Conservation (phyloP, 768 basidiomycete species). For the Boletus speciosus region DNA sequence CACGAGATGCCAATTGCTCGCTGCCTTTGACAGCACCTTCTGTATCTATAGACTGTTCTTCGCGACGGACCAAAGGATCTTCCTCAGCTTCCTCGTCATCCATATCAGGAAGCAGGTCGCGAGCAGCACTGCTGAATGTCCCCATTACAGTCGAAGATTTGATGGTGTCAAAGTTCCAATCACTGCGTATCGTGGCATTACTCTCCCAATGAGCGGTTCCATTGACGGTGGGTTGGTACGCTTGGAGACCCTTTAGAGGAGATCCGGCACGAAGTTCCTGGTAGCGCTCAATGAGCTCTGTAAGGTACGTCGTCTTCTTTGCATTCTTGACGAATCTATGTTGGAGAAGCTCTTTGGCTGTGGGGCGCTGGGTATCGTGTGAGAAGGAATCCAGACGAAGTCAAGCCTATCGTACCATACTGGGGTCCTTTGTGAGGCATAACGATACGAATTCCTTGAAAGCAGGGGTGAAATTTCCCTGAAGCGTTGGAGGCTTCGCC, state of each 20-base stretch:
- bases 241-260: slow-evolving; percentile 52
- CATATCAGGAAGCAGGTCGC: slow-evolving; percentile 62
- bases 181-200: slow-evolving; percentile 77
- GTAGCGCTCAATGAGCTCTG: slow-evolving; percentile 85
- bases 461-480: slow-evolving; percentile 75
- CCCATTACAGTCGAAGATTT: slow-evolving; percentile 71
- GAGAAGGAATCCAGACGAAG: slow-evolving; percentile 1
- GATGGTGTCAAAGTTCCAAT: slow-evolving; percentile 95
- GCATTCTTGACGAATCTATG: slow-evolving; percentile 90
- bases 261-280: slow-evolving; percentile 70
- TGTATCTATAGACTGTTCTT: slow-evolving; percentile 57
- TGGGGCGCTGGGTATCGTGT: slow-evolving; percentile 63
- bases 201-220: slow-evolving; percentile 65
- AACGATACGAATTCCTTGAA: slow-evolving; percentile 92
- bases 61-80: slow-evolving; percentile 36
- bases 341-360: slow-evolving; percentile 88
- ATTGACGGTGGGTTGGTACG: slow-evolving; percentile 54
- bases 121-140: slow-evolving; percentile 68
- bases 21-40: slow-evolving; percentile 63
- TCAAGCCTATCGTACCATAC: slow-evolving; percentile 46
- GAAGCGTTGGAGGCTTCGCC: slow-evolving; percentile 87
- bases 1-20: slow-evolving; percentile 39
- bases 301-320: slow-evolving; percentile 76
- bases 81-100: slow-evolving; percentile 51
- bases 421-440: slow-evolving; percentile 92